Base-by-base conservation (phyloP, 306 rosid genomes). In the Rosa multiflora region DNA sequence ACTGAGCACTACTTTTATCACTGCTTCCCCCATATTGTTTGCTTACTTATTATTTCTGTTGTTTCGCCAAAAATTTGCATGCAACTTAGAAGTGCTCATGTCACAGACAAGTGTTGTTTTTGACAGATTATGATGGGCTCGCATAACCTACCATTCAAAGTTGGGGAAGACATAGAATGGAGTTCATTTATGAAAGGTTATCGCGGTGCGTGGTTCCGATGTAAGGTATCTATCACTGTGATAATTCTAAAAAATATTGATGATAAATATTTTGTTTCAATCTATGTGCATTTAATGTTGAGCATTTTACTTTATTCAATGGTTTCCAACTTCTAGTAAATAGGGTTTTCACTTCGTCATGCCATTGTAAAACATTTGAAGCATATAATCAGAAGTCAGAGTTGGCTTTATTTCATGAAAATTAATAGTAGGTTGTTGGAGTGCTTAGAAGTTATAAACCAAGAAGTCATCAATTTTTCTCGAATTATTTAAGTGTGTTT, bases 161-260 rank as follows among this genome's bases (percentile, higher is more conserved):
- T 80, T 74, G 93, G 88, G 21, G 87, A 92, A 8, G 21, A 49
- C 72, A 84, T 83, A 6, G 98, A 94, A 86, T 82, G 88, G 47
- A 84, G 84, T 75, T 55, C 85, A 56, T 92, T 90, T 81, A 20
- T 53, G 67, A 1, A 0, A 37, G 98, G 98, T 67, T 94, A 10
- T 82, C 98, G 97, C 26, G 96, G 97, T 74, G 89, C 97, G 35
- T 94, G 98, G 98, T 94, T 94, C 73, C 87, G 85, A 21, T 90
- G 91, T 83, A 90, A 88, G 97, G 98, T 92, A 87, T 55, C 47
- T 53, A 43, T 77, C 43, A 11, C 69, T 10, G 26, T 49, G 43
- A 69, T 49, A 14, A 26, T 44, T 68, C 23, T 74, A 21, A 18
- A 4, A 13, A 13, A 17, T 61, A 14, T 58, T 48, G 76, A 8